These are phyloP conservation scores for Auricularia sp. DNA, from an alignment of 768 basidiomycete genomes.

Conservation along the genomic window DNA sequence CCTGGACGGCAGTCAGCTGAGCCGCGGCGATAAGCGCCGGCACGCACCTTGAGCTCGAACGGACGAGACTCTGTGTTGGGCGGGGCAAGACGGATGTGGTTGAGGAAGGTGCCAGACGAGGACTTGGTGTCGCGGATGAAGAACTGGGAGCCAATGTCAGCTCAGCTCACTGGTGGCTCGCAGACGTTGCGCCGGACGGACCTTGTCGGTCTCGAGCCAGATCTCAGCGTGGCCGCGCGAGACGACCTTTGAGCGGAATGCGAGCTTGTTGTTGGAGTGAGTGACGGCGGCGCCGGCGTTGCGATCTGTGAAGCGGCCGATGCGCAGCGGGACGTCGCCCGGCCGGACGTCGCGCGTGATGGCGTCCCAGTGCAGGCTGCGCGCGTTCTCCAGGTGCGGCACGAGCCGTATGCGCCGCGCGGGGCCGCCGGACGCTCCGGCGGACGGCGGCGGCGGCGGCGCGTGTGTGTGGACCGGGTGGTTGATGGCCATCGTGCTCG, in stretches of 20 bases:
- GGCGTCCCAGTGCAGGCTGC: slow-evolving; percentile 85
- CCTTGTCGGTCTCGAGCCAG: slow-evolving; percentile 43
- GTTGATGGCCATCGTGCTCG: not conserved
- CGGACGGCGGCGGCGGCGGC: not conserved
- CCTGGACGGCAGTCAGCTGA: slow-evolving; percentile 21
- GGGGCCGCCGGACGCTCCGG: slow-evolving; percentile 11
- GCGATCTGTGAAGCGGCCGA: slow-evolving; percentile 91
- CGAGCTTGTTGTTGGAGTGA: slow-evolving; percentile 70
- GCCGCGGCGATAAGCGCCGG: not conserved
- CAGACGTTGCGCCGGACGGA: slow-evolving; percentile 10
- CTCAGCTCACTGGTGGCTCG: not conserved
- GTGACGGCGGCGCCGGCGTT: slow-evolving; percentile 48
- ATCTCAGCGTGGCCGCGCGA: slow-evolving; percentile 91
- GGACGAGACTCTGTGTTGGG: slow-evolving; percentile 75
- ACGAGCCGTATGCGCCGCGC: slow-evolving; percentile 83
- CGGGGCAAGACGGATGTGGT: slow-evolving; percentile 79
- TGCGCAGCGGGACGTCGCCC: slow-evolving; percentile 62
- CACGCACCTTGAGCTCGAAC: slow-evolving; percentile 47
- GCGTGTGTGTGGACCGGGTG: not conserved
- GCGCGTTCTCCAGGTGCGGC: slow-evolving; percentile 84
- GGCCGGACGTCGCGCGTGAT: slow-evolving; percentile 76
- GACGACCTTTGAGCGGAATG: slow-evolving; percentile 72
- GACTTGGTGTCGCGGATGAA: slow-evolving; percentile 86
- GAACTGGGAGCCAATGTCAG: slow-evolving; percentile 36
- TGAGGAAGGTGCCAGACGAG: slow-evolving; percentile 87